Percentiles rank a stretch among this genome's conserved stretches.
These are phyloP conservation scores for Zymoseptoria passerinii DNA, from an alignment of 2,329 filamentous ascomycete genomes.

Conservation along the genomic window DNA sequence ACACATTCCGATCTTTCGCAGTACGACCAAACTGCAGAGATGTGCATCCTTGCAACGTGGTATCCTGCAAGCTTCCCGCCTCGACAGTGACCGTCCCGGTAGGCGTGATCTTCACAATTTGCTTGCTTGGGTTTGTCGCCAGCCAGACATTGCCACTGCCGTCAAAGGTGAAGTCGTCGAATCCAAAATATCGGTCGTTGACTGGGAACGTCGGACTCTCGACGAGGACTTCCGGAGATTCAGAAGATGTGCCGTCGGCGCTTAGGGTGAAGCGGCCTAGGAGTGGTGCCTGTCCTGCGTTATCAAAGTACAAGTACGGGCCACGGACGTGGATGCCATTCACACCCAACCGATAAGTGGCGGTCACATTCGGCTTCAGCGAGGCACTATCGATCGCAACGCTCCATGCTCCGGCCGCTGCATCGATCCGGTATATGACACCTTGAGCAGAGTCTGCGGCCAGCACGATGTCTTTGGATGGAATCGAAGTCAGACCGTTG, in stretches of 20 bases:
- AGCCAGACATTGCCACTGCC: slow-evolving; percentile 10
- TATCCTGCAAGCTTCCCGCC: slow-evolving; percentile 6
- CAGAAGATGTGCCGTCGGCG: background rate
- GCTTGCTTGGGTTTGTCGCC: slow-evolving; percentile 9
- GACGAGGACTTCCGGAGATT: background rate
- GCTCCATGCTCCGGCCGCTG: background rate
- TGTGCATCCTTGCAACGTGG: slow-evolving; percentile 8
- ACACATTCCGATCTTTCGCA: background rate
- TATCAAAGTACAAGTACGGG: slow-evolving; percentile 11
- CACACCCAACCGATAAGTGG: slow-evolving; percentile 6
- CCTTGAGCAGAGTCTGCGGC: slow-evolving; percentile 8
- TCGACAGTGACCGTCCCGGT: slow-evolving; percentile 4
- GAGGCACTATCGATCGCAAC: slow-evolving; percentile 11
- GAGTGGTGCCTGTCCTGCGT: background rate
- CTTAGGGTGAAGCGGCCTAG: background rate
- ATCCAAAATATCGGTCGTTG: background rate
- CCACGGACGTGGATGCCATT: slow-evolving; percentile 15
- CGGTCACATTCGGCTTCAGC: slow-evolving; percentile 11
- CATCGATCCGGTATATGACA: slow-evolving; percentile 9
- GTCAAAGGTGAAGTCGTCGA: slow-evolving; percentile 13
- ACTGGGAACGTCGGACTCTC: slow-evolving; percentile 1
- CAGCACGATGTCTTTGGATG: slow-evolving; percentile 2
- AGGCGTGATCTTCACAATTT: slow-evolving; percentile 11
- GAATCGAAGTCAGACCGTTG: slow-evolving; percentile 9
- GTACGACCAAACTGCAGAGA: slow-evolving; percentile 12